Conservation (phyloP, 1,284 basidiomycete genomes). For the Rhodofomes roseus region DNA sequence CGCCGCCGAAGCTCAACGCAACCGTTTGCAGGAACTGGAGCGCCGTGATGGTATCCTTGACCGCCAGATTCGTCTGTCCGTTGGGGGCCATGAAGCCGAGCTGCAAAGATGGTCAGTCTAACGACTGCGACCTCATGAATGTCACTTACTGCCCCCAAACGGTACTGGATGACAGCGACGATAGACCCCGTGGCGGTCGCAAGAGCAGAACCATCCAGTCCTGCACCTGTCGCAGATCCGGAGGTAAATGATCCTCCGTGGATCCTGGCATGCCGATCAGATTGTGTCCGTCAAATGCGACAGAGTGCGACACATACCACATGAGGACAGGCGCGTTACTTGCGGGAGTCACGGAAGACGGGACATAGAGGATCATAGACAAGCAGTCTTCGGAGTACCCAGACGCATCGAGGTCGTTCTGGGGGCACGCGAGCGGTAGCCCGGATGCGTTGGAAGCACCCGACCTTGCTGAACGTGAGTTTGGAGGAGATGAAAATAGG, state of each 20-base stretch:
- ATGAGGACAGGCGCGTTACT: constrained; percentile 53
- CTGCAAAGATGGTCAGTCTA: constrained; percentile 28
- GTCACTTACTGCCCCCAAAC: constrained; percentile 68
- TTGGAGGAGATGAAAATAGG: neutral
- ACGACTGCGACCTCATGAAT: neutral
- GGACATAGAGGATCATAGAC: constrained; percentile 72
- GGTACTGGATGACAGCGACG: constrained; percentile 84
- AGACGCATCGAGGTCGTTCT: constrained; percentile 45
- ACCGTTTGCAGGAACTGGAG: constrained; percentile 63
- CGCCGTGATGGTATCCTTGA: constrained; percentile 68
- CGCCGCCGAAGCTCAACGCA: constrained; percentile 70
- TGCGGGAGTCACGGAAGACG: constrained; percentile 32
- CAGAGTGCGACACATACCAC: constrained; percentile 42
- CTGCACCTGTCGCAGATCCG: constrained; percentile 70
- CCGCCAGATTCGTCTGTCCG: constrained; percentile 65
- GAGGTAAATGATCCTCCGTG: constrained; percentile 82
- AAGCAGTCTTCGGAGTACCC: constrained; percentile 73
- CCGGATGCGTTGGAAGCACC: constrained; percentile 46
- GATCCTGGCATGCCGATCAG: constrained; percentile 47
- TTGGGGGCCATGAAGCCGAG: constrained; percentile 74
- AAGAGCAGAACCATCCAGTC: constrained; percentile 76
- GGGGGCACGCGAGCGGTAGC: constrained; percentile 71
- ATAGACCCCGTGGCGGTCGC: constrained; percentile 73
- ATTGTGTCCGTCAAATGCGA: neutral
- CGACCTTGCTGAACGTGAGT: constrained; percentile 35